A percentile compares a stretch with the other conserved stretches of the same genome.
phyloP scores from a whole-genome alignment of 208 protist species.

The Wallacemonas sp. region DNA sequence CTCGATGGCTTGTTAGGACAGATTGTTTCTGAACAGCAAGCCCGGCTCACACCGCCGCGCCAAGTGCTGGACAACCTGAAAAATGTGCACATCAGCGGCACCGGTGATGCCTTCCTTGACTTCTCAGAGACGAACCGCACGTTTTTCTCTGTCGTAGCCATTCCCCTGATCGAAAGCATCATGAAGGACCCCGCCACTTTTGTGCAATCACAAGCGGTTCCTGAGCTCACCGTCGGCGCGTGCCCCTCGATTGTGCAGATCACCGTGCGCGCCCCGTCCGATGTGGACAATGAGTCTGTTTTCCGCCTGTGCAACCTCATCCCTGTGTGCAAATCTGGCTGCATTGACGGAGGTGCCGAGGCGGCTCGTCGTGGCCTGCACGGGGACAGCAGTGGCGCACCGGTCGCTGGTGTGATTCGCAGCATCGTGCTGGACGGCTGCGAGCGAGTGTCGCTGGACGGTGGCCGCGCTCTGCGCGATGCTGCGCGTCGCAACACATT shows the following conservation, averaged over 20 bases:
- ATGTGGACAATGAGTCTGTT: not conserved
- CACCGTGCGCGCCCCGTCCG: not conserved
- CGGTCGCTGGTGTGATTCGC: not conserved
- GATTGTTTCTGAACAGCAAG: not conserved
- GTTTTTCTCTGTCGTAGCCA: slow-evolving; percentile 9
- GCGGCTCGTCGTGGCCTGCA: too few relatives aligned
- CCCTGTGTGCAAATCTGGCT: not conserved
- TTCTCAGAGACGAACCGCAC: not conserved
- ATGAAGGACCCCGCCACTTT: not conserved
- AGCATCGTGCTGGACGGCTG: slow-evolving; percentile 20
- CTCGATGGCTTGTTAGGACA: not conserved
- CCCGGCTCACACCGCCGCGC: not conserved
- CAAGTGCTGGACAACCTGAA: not conserved
- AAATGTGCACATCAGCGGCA: not conserved
- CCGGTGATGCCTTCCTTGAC: not conserved
- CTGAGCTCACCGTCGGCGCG: not conserved
- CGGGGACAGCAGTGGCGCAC: too few relatives aligned
- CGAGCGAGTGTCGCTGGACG: slow-evolving; percentile 24
- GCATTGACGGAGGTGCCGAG: not conserved
- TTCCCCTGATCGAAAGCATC: slow-evolving; percentile 6
- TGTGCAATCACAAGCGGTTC: not conserved
- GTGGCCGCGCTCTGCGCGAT: slow-evolving; percentile 38
- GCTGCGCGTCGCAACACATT: slow-evolving; percentile 40
- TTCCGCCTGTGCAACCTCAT: slow-evolving; percentile 5
- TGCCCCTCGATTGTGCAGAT: not conserved